Evolutionary conservation across 169 alveolate species (phyloP).

Genomic region (Eimeria acervulina): DNA sequence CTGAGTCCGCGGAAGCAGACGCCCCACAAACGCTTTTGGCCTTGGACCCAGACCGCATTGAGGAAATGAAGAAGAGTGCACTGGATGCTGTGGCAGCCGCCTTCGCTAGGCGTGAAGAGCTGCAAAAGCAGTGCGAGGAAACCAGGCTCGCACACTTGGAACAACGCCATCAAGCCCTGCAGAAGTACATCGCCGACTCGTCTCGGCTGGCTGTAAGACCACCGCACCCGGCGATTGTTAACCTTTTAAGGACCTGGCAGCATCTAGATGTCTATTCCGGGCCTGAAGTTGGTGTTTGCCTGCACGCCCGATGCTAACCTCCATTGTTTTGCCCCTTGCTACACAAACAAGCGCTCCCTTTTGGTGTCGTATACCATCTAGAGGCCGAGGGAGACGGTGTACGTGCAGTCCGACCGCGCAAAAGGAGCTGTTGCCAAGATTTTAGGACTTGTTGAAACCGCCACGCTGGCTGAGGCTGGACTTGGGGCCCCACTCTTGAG

Average conservation of each 20-base stretch:
- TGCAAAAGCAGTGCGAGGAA: slow-evolving; percentile 32
- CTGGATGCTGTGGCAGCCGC: slow-evolving; percentile 61
- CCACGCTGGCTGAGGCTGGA: slow-evolving; percentile 51
- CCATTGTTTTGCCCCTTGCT: neutral
- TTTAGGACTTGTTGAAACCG: slow-evolving; percentile 11
- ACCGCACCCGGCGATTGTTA: neutral
- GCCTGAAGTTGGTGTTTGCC: neutral
- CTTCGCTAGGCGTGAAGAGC: slow-evolving; percentile 51
- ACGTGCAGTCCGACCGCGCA: slow-evolving; percentile 65
- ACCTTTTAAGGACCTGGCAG: neutral
- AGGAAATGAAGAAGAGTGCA: slow-evolving; percentile 6
- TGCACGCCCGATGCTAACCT: neutral
- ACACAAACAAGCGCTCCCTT: neutral
- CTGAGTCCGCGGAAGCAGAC: neutral
- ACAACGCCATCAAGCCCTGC: slow-evolving; percentile 39
- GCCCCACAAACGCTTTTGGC: neutral
- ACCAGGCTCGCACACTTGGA: slow-evolving; percentile 41
- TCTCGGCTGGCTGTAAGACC: slow-evolving; percentile 42
- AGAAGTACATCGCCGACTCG: slow-evolving; percentile 43
- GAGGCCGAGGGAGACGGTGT: neutral
- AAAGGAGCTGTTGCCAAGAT: neutral
- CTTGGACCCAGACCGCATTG: slow-evolving; percentile 42
- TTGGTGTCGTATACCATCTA: neutral
- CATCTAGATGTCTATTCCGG: neutral
- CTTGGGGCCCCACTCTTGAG: slow-evolving; percentile 52